These are phyloP conservation scores for Galeopsis tetrahit DNA, from an alignment of 257 asterid genomes.

Conservation along the genomic window DNA sequence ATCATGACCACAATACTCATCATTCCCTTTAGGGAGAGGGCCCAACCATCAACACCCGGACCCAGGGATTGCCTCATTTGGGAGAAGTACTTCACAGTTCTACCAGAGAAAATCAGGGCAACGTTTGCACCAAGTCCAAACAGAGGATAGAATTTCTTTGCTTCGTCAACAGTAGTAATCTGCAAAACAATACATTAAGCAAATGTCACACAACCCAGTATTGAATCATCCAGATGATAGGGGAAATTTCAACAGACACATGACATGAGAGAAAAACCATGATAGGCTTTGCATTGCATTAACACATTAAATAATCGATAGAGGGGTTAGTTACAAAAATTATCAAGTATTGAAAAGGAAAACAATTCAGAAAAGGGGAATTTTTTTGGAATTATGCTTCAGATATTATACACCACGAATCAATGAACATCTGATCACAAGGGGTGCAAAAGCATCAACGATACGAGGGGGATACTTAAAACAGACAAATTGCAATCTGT, in stretches of 20 bases:
- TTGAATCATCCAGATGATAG: background rate
- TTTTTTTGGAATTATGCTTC: background rate
- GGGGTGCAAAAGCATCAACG: constrained; percentile 12
- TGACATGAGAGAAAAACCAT: background rate
- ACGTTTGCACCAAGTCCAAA: constrained; percentile 98
- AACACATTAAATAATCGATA: background rate
- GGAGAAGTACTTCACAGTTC: constrained; percentile 96
- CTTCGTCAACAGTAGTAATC: constrained; percentile 94
- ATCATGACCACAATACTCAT: constrained; percentile 89
- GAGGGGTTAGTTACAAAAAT: background rate
- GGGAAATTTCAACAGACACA: background rate
- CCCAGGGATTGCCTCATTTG: constrained; percentile 80
- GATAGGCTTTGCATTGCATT: background rate
- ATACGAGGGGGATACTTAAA: background rate
- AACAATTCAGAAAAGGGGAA: background rate
- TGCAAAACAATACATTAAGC: constrained; percentile 38
- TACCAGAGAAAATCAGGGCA: constrained; percentile 95
- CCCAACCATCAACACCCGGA: constrained; percentile 99
- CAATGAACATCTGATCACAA: background rate
- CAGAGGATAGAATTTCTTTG: constrained; percentile 94
- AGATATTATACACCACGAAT: background rate
- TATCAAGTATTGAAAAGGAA: background rate
- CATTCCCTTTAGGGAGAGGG: constrained; percentile 92
- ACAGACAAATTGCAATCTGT: background rate
- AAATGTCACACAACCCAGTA: constrained; percentile 9